These are phyloP conservation scores for Polygonum aviculare DNA, from an alignment of 148 eudicot genomes.

Conservation along the genomic window DNA sequence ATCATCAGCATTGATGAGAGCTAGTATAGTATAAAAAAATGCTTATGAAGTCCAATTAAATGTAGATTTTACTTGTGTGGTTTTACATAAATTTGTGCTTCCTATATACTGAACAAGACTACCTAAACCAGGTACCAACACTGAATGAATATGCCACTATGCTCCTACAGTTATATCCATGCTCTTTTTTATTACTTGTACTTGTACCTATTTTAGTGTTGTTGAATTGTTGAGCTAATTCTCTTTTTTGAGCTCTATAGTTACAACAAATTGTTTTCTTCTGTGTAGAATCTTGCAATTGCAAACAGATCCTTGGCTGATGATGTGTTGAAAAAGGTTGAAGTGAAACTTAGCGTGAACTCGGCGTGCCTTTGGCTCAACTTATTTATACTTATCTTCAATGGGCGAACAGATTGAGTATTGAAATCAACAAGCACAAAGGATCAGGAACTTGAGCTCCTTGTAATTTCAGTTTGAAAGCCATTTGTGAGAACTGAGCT, in stretches of 20 bases:
- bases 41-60: not conserved
- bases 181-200: not conserved
- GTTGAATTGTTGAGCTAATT: not conserved
- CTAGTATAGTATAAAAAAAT: not conserved
- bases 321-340: slow-evolving; percentile 76
- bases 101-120: not conserved
- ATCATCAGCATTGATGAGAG: not conserved
- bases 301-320: slow-evolving; percentile 74
- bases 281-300: slow-evolving; percentile 50
- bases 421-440: not conserved
- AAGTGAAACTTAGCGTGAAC: slow-evolving; percentile 84
- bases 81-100: not conserved
- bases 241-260: not conserved
- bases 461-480: not conserved
- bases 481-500: not conserved
- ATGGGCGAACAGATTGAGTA: not conserved
- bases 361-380: slow-evolving; percentile 79
- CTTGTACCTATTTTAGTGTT: not conserved
- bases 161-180: not conserved
- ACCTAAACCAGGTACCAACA: not conserved
- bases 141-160: not conserved
- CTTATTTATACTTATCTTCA: slow-evolving; percentile 25
- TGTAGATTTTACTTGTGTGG: not conserved
- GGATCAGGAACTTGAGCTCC: no score
- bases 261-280: not conserved